Percentiles rank a stretch among this genome's conserved stretches.
phyloP scores from a whole-genome alignment of 139 green algal species.

The Closterium sp. region DNA sequence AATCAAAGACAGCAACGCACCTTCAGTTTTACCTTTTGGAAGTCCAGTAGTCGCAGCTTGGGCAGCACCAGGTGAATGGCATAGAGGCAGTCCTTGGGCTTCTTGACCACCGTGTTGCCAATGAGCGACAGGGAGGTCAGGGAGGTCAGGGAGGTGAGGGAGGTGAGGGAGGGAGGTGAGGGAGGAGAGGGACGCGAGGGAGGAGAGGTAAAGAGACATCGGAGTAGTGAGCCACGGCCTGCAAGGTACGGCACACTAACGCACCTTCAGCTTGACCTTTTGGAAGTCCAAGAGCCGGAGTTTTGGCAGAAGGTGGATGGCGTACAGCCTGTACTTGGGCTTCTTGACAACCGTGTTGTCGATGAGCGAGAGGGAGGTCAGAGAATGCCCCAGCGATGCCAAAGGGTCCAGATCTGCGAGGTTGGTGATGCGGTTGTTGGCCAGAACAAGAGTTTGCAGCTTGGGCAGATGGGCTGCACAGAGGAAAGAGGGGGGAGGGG shows the following conservation, averaged over 20 bases:
- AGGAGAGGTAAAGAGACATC: no score
- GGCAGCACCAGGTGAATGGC: constrained; percentile 72
- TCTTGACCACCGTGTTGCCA: constrained; percentile 82
- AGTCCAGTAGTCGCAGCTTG: constrained; percentile 87
- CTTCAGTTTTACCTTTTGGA: constrained; percentile 88
- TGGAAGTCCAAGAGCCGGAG: constrained; percentile 90
- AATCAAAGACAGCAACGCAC: constrained; percentile 55
- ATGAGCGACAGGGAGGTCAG: constrained; percentile 79
- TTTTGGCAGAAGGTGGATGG: constrained; percentile 69
- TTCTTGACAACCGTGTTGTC: constrained; percentile 85
- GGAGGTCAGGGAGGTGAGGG: not conserved
- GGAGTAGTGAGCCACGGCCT: no score
- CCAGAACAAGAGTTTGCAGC: constrained; percentile 81
- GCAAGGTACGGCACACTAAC: not conserved
- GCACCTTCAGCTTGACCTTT: constrained; percentile 85
- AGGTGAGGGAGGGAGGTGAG: no score
- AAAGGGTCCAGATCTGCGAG: constrained; percentile 85
- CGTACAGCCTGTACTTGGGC: constrained; percentile 80
- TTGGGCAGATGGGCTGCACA: constrained; percentile 70
- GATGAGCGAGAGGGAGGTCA: constrained; percentile 78
- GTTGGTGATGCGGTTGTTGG: constrained; percentile 87
- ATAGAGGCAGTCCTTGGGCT: constrained; percentile 82
- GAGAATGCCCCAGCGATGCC: constrained; percentile 59
- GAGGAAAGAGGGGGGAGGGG: not conserved
- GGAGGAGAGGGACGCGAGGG: no score